A percentile compares a stretch with the other conserved stretches of the same genome.
phyloP scores from a whole-genome alignment of 1,284 basidiomycete species.

The Naganishia liquefaciens region DNA sequence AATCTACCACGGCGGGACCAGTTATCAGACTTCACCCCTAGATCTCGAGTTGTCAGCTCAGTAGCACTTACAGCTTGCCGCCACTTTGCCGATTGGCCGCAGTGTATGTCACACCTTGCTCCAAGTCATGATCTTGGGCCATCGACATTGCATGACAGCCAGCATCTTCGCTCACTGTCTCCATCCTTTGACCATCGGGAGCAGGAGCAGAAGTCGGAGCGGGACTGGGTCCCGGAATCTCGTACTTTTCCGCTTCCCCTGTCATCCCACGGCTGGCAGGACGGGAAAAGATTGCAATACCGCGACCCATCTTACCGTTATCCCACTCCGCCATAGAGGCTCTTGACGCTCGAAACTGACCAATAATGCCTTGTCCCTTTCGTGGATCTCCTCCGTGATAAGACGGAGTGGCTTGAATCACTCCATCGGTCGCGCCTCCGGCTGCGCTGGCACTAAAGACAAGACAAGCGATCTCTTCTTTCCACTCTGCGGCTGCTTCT shows the following conservation, averaged over 20 bases:
- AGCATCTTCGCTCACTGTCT: too few relatives aligned
- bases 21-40: too few relatives aligned
- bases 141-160: not conserved
- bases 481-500: slow-evolving; percentile 44
- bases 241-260: slow-evolving; percentile 16
- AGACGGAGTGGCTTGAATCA: slow-evolving; percentile 15
- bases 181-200: too few relatives aligned
- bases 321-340: slow-evolving; percentile 16
- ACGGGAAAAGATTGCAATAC: slow-evolving; percentile 16
- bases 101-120: slow-evolving; percentile 17
- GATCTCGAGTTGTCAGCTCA: too few relatives aligned
- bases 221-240: not conserved
- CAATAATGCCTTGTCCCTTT: slow-evolving; percentile 27
- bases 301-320: slow-evolving; percentile 5
- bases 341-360: slow-evolving; percentile 29
- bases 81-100: not conserved
- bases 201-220: too few relatives aligned
- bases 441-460: slow-evolving; percentile 34
- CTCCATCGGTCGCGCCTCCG: not conserved
- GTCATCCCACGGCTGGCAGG: not conserved
- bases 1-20: too few relatives aligned
- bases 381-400: slow-evolving; percentile 15
- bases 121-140: slow-evolving; percentile 6
- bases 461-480: slow-evolving; percentile 35
- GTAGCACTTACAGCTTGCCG: not conserved